A percentile compares a stretch with the other conserved stretches of the same genome.
These are phyloP conservation scores for Zancudomyces culisetae DNA, from an alignment of 371 early-diverging fungal genomes.

Conservation along the genomic window DNA sequence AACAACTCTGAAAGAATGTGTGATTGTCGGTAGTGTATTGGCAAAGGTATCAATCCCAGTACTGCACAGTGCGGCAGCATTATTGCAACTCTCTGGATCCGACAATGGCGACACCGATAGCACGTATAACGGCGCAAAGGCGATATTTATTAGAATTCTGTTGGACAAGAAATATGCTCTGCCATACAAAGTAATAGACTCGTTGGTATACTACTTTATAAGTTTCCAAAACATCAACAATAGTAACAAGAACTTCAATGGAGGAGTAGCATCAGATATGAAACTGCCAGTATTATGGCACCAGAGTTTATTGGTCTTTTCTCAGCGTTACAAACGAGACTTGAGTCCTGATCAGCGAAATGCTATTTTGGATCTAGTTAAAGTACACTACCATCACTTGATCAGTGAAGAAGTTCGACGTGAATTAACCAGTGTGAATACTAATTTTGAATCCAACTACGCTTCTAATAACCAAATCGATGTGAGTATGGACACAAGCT, in stretches of 20 bases:
- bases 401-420: slow-evolving; percentile 87
- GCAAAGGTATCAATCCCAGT: slow-evolving; percentile 84
- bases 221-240: slow-evolving; percentile 32
- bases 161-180: slow-evolving; percentile 96
- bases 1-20: slow-evolving; percentile 94
- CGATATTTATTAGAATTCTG: slow-evolving; percentile 81
- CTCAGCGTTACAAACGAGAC: slow-evolving; percentile 89
- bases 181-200: slow-evolving; percentile 89
- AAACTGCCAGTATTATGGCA: slow-evolving; percentile 95
- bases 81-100: slow-evolving; percentile 88
- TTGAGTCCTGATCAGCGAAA: slow-evolving; percentile 86
- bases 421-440: slow-evolving; percentile 51
- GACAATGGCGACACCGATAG: slow-evolving; percentile 83
- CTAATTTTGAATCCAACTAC: too few relatives aligned
- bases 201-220: slow-evolving; percentile 82
- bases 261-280: not conserved
- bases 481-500: too few relatives aligned
- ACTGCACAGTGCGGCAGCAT: slow-evolving; percentile 84
- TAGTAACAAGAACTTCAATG: not conserved
- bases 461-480: too few relatives aligned
- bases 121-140: slow-evolving; percentile 90
- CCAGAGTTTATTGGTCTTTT: slow-evolving; percentile 84
- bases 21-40: slow-evolving; percentile 79
- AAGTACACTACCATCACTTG: slow-evolving; percentile 50
- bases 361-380: slow-evolving; percentile 60